A percentile compares a stretch with the other conserved stretches of the same genome.
These are phyloP conservation scores for Xylogone sp. DNA, from an alignment of 2,329 filamentous ascomycete genomes.

Conservation along the genomic window DNA sequence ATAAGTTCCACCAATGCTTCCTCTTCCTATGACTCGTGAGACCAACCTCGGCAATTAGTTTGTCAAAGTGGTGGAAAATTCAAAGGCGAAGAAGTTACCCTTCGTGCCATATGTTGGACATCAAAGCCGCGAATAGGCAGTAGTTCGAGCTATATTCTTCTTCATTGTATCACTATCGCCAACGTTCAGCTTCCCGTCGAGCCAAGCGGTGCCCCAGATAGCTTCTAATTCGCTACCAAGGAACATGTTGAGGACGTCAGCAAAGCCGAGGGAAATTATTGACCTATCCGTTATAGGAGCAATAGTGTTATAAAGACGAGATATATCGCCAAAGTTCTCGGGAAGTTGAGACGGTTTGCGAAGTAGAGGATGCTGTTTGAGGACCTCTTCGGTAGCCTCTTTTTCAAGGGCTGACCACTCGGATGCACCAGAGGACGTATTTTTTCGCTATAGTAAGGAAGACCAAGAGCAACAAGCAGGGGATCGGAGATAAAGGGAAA, in stretches of 20 bases:
- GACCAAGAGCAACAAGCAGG: slow-evolving; percentile 16
- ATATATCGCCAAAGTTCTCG: neutral
- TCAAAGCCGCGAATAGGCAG: slow-evolving; percentile 22
- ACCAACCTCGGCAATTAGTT: slow-evolving; percentile 22
- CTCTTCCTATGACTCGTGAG: slow-evolving; percentile 21
- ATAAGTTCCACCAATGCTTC: slow-evolving; percentile 21
- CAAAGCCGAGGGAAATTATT: slow-evolving; percentile 23
- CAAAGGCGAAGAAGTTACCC: slow-evolving; percentile 23
- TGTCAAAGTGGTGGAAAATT: slow-evolving; percentile 24
- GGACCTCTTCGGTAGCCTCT: slow-evolving; percentile 18
- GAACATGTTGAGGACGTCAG: slow-evolving; percentile 20
- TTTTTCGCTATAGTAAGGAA: slow-evolving; percentile 16
- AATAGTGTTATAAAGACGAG: slow-evolving; percentile 21
- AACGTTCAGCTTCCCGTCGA: slow-evolving; percentile 18
- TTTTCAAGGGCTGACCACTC: slow-evolving; percentile 19
- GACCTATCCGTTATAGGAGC: slow-evolving; percentile 21
- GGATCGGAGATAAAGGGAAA: slow-evolving; percentile 20
- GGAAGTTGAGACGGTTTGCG: slow-evolving; percentile 14
- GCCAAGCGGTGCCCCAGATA: slow-evolving; percentile 24
- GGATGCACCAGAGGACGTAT: slow-evolving; percentile 13
- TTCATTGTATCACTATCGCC: slow-evolving; percentile 16
- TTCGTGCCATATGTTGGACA: slow-evolving; percentile 23
- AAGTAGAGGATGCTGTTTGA: slow-evolving; percentile 21
- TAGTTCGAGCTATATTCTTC: slow-evolving; percentile 18
- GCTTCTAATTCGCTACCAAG: slow-evolving; percentile 22